A percentile compares a stretch with the other conserved stretches of the same genome.
phyloP scores from a whole-genome alignment of 129 eudicot species.

The Calendula officinalis region DNA sequence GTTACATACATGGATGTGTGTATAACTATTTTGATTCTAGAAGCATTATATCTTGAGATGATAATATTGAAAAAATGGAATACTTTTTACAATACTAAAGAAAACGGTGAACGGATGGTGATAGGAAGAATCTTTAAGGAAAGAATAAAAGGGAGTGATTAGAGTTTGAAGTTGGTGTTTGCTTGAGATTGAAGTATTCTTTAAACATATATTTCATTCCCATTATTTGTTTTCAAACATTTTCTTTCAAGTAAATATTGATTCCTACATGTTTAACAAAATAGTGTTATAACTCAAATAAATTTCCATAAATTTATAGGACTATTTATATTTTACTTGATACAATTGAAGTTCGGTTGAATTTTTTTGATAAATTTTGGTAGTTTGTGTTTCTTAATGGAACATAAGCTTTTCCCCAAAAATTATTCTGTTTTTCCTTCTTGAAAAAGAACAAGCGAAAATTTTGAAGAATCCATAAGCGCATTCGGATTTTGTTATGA shows the following conservation, averaged over 20 bases:
- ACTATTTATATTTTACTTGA: too few species aligned
- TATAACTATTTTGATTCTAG: background rate
- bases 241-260: background rate
- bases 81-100: slow-evolving; percentile 13
- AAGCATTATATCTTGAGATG: slow-evolving; percentile 16
- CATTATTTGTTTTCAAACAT: slow-evolving; percentile 11
- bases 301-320: too few species aligned
- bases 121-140: slow-evolving; percentile 26
- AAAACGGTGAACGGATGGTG: slow-evolving; percentile 22
- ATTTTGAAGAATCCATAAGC: background rate
- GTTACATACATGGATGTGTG: background rate
- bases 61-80: slow-evolving; percentile 22
- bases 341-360: too few species aligned
- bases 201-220: slow-evolving; percentile 21
- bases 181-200: slow-evolving; percentile 43
- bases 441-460: background rate
- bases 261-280: background rate
- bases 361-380: too few species aligned
- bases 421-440: background rate
- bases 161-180: slow-evolving; percentile 28
- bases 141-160: slow-evolving; percentile 31
- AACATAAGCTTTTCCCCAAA: background rate
- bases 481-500: background rate
- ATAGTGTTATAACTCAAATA: too few species aligned
- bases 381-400: background rate